phyloP scores from a whole-genome alignment of 306 rosid genomes.

The Spatholobus suberectus region DNA sequence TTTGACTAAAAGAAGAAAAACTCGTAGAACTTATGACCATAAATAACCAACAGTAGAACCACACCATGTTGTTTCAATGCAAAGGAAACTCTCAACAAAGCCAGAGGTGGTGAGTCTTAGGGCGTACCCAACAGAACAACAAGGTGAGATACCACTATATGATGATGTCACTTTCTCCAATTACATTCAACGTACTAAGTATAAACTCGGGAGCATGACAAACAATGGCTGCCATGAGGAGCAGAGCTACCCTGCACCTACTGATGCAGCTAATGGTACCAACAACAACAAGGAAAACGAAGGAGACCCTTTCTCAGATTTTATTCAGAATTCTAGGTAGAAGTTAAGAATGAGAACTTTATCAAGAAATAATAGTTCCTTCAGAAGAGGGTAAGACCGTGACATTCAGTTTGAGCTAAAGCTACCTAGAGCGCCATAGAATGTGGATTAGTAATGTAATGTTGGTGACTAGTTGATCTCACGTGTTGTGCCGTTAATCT shows the following conservation, averaged over 20 bases:
- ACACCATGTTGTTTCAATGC: neutral
- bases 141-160: neutral
- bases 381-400: constrained; percentile 28
- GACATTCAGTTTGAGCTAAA: neutral
- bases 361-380: constrained; percentile 39
- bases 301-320: constrained; percentile 49
- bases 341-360: constrained; percentile 40
- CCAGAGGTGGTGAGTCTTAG: neutral
- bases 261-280: constrained; percentile 23
- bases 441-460: neutral
- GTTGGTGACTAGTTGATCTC: neutral
- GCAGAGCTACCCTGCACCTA: neutral
- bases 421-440: too few species aligned
- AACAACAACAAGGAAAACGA: constrained; percentile 12
- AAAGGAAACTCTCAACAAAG: constrained; percentile 5
- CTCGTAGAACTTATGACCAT: neutral
- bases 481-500: too few species aligned
- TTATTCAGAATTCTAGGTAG: constrained; percentile 43
- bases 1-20: neutral
- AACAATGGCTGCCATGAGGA: neutral
- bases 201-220: constrained; percentile 35
- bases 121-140: neutral
- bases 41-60: neutral
- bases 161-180: constrained; percentile 41
- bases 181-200: constrained; percentile 37